Conservation (phyloP, 371 early-diverging fungal species). For the Mortierella sp. region DNA sequence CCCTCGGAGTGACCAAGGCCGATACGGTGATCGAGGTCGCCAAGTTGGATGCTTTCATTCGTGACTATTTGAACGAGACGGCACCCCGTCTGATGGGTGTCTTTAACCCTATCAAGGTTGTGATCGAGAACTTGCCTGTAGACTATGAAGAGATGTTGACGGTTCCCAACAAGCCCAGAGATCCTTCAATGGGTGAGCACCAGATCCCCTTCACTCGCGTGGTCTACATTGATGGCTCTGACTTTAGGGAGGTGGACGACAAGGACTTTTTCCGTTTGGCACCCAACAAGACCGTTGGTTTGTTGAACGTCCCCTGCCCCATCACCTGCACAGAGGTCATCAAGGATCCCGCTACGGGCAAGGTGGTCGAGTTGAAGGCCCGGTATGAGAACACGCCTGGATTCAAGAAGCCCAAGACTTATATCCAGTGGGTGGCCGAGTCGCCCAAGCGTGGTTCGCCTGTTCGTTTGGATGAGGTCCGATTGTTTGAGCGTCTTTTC, state of each 20-base stretch:
- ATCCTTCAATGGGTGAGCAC: conserved; percentile 85
- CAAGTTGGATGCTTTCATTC: conserved; percentile 95
- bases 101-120: conserved; percentile 89
- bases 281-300: conserved; percentile 93
- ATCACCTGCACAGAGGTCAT: conserved; percentile 86
- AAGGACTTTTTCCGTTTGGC: conserved; percentile 96
- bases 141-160: conserved; percentile 77
- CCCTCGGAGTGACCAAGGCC: conserved; percentile 92
- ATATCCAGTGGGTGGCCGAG: conserved; percentile 98
- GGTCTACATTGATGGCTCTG: conserved; percentile 94
- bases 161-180: conserved; percentile 90
- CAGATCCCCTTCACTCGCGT: conserved; percentile 87
- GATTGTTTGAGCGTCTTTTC: conserved; percentile 91
- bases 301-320: conserved; percentile 86
- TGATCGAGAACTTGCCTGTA: conserved; percentile 87
- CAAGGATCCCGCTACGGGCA: conserved; percentile 77
- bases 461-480: conserved; percentile 82
- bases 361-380: conserved; percentile 81
- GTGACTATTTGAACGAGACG: conserved; percentile 93
- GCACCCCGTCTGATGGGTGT: conserved; percentile 95
- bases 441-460: conserved; percentile 85
- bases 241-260: conserved; percentile 93
- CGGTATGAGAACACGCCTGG: conserved; percentile 78
- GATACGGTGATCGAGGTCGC: conserved; percentile 91
- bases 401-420: conserved; percentile 93